A percentile compares a stretch with the other conserved stretches of the same genome.
Conservation (phyloP, 2,329 filamentous ascomycete genomes). For the Trematosphaeria pertusa region DNA sequence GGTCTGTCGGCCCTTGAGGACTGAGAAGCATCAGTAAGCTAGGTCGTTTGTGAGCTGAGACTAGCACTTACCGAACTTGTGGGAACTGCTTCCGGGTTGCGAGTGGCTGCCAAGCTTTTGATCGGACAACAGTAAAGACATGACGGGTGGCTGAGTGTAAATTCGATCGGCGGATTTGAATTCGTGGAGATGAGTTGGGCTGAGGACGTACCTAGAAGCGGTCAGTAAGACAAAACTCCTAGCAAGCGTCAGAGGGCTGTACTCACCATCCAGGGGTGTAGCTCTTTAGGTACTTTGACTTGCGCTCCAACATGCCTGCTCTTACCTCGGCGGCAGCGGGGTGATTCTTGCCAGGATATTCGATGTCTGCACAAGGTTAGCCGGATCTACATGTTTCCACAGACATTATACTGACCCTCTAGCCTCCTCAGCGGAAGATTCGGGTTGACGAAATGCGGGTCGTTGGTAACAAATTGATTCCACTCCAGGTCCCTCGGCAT, state of each 20-base stretch:
- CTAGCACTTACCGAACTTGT: slow-evolving; percentile 75
- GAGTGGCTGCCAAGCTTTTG: slow-evolving; percentile 96
- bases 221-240: slow-evolving; percentile 13
- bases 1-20: slow-evolving; percentile 94
- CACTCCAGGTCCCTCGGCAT: slow-evolving; percentile 96
- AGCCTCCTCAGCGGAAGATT: slow-evolving; percentile 77
- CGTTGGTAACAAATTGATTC: slow-evolving; percentile 78
- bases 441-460: slow-evolving; percentile 88
- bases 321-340: slow-evolving; percentile 83
- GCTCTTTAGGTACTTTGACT: slow-evolving; percentile 98
- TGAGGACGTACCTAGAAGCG: slow-evolving; percentile 81
- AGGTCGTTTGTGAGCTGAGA: not conserved
- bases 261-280: slow-evolving; percentile 92
- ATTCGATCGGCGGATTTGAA: slow-evolving; percentile 98
- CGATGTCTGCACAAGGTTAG: slow-evolving; percentile 66
- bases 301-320: slow-evolving; percentile 90
- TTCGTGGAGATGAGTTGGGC: slow-evolving; percentile 95
- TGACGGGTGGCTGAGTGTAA: slow-evolving; percentile 81
- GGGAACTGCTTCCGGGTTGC: slow-evolving; percentile 79
- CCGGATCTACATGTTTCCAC: not conserved
- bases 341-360: slow-evolving; percentile 90
- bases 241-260: not conserved
- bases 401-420: slow-evolving; percentile 51
- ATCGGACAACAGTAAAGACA: slow-evolving; percentile 94
- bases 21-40: slow-evolving; percentile 3